Evolutionary conservation across 2,329 filamentous ascomycete species (phyloP), one percentile per base, ranked within the genome.

Genomic region (Fonsecaea pugnacius): DNA sequence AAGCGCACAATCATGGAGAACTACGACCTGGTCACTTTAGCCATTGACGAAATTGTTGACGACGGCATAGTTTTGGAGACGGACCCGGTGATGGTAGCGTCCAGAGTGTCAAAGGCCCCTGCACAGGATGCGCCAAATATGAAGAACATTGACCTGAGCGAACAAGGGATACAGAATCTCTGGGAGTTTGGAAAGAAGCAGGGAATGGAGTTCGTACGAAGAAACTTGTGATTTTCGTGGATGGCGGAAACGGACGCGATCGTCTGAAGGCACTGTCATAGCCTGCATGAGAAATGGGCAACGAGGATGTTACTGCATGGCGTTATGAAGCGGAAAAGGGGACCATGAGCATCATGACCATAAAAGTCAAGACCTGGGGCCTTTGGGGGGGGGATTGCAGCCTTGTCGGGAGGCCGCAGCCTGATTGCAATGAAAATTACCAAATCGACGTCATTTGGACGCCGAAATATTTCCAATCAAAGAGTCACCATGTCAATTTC

Each of bases 1-100:
- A 97, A 97, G 85, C 89, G 95, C 71, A 98, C 95, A 63, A 92
- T 98, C 70, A 89, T 98, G 74, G 95, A 99, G 80, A 98, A 98
- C 85, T 99, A 98, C 83, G 95, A 98, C 78, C 86, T 98, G 24
- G 91, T 97, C 67, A 91, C 92, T 14, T 87, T 99, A 60, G 91
- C 93, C 51, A 91, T 99, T 69, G 95, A 99, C 78, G 95, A 99
- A 79, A 94, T 96, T 67, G 87, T 96, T 60, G 92, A 96, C 78
- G 92, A 96, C 75, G 95, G 95, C 66, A 96, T 98, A 75, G 94
- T 99, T 72, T 87, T 99, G 67, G 95, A 99, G 82, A 98, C 94
- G 0, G 95, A 99, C 77, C 93, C 95, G 0, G 94, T 95, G 69
- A 91, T 96, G 73, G 91, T 99, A 70, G 90, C 94, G 55, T 92